phyloP scores from a whole-genome alignment of 805 yeast species.

The Cephaloascus albidus region DNA sequence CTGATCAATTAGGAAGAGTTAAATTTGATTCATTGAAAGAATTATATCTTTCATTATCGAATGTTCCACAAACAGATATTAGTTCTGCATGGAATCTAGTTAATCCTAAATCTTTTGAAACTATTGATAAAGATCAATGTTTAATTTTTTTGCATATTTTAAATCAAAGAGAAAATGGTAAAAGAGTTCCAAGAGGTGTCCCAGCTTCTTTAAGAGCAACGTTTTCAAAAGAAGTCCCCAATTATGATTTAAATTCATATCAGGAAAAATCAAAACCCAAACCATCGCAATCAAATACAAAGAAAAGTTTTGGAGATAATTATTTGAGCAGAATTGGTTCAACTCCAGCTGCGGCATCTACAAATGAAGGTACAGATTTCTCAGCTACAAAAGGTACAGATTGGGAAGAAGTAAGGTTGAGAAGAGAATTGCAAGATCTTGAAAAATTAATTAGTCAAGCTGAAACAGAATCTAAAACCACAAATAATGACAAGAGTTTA shows the following conservation, averaged over 20 bases:
- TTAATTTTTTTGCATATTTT: slow-evolving; percentile 83
- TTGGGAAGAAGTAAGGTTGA: slow-evolving; percentile 85
- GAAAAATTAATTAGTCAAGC: slow-evolving; percentile 58
- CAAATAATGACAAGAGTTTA: slow-evolving; percentile 12
- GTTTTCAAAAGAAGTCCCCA: slow-evolving; percentile 76
- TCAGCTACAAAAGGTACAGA: slow-evolving; percentile 70
- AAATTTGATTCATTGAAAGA: slow-evolving; percentile 62
- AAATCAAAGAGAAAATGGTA: slow-evolving; percentile 80
- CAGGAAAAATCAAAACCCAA: slow-evolving; percentile 3
- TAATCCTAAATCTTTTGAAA: slow-evolving; percentile 78
- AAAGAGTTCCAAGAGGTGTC: slow-evolving; percentile 85
- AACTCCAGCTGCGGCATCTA: slow-evolving; percentile 21
- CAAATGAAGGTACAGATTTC: slow-evolving; percentile 59
- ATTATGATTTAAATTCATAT: slow-evolving; percentile 41
- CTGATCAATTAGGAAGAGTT: slow-evolving; percentile 75
- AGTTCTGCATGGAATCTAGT: slow-evolving; percentile 92
- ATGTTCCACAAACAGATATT: slow-evolving; percentile 77
- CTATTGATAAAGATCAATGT: slow-evolving; percentile 91
- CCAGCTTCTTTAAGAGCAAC: slow-evolving; percentile 90
- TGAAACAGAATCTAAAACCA: slow-evolving; percentile 31
- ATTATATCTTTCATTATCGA: slow-evolving; percentile 56
- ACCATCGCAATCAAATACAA: slow-evolving; percentile 3
- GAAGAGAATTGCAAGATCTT: slow-evolving; percentile 67
- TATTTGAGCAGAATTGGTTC: slow-evolving; percentile 50
- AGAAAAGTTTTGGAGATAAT: slow-evolving; percentile 40